Conservation (phyloP, 2,329 filamentous ascomycete species). For the Stagonosporopsis vannaccii region DNA sequence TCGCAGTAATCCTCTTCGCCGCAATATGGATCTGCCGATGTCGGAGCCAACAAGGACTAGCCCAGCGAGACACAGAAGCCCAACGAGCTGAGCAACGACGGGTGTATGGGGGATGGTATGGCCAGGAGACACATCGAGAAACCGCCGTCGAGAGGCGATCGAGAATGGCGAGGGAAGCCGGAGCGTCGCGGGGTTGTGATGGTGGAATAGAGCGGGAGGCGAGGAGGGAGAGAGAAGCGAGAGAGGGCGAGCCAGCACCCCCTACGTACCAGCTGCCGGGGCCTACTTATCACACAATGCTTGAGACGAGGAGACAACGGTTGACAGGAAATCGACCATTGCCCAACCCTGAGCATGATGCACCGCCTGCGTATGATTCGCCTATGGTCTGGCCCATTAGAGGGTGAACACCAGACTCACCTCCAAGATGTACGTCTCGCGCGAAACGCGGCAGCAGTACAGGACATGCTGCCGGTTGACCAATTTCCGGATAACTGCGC, state of each 20-base stretch:
- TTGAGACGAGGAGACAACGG: neutral
- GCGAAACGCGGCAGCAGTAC: neutral
- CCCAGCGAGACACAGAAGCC: neutral
- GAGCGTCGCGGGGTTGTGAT: neutral
- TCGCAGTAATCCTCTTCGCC: neutral
- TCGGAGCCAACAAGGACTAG: neutral
- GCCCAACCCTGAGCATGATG: neutral
- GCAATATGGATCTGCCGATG: neutral
- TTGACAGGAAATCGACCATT: neutral
- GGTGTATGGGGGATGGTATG: neutral
- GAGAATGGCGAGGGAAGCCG: neutral
- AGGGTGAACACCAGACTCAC: neutral
- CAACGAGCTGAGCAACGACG: neutral
- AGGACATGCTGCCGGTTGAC: neutral
- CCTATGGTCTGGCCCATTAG: constrained; percentile 6
- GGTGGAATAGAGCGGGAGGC: neutral
- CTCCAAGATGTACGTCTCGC: neutral
- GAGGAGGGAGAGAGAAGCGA: neutral
- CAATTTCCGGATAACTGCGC: neutral
- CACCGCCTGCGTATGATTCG: constrained; percentile 8
- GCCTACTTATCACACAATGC: neutral
- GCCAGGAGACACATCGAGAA: neutral
- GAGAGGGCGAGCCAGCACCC: neutral
- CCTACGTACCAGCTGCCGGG: constrained; percentile 5
- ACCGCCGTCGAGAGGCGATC: neutral